These are phyloP conservation scores for Danielia oregonensis DNA, from an alignment of 805 yeast species.

Conservation along the genomic window DNA sequence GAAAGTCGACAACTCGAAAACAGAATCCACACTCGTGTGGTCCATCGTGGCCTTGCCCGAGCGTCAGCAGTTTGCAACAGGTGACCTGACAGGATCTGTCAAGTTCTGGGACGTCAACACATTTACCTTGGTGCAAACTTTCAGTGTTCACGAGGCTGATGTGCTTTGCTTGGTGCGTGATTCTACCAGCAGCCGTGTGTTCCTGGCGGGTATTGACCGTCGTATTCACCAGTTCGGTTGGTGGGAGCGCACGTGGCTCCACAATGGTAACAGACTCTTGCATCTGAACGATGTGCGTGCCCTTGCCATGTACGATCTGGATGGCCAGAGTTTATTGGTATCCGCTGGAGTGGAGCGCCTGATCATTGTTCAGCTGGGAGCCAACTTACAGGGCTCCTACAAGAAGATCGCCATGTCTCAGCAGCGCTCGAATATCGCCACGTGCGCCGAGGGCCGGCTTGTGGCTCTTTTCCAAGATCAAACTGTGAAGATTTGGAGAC, in stretches of 20 bases:
- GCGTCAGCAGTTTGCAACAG: conserved; percentile 78
- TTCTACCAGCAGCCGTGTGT: conserved; percentile 57
- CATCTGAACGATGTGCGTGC: conserved; percentile 87
- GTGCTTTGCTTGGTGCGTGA: conserved; percentile 69
- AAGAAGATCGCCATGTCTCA: conserved; percentile 67
- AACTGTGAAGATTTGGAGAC: conserved; percentile 74
- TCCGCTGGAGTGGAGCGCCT: conserved; percentile 83
- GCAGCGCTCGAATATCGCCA: conserved; percentile 47
- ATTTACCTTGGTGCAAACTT: conserved; percentile 74
- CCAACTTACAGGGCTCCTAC: conserved; percentile 66
- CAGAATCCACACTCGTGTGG: conserved; percentile 92
- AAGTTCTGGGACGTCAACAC: conserved; percentile 88
- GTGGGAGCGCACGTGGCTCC: conserved; percentile 65
- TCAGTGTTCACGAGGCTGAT: conserved; percentile 87
- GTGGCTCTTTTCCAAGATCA: conserved; percentile 81
- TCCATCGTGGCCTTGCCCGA: conserved; percentile 61
- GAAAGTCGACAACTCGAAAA: conserved; percentile 86
- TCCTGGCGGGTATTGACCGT: conserved; percentile 91
- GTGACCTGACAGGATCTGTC: conserved; percentile 93
- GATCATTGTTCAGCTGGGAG: conserved; percentile 61
- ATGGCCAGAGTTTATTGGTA: conserved; percentile 61
- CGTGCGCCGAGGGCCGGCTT: conserved; percentile 46
- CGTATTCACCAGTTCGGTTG: conserved; percentile 72
- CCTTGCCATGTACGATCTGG: conserved; percentile 66
- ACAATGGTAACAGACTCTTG: conserved; percentile 67